Base-by-base conservation (phyloP, 139 green algal genomes). In the Picochlorum costavermella region DNA sequence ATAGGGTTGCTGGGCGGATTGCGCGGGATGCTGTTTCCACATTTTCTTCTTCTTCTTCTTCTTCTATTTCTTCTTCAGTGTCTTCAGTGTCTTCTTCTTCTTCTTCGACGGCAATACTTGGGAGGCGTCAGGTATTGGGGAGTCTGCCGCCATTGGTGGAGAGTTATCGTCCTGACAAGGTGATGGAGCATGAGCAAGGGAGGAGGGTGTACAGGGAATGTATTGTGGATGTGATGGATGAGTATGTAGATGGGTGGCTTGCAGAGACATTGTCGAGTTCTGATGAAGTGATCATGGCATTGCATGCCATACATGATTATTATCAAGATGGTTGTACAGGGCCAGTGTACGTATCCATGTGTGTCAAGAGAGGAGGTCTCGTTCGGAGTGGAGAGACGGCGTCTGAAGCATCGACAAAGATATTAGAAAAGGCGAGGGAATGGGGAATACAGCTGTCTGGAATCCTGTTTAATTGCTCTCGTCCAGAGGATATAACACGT, bases 91-190 rank as follows among this genome's bases (percentile, higher is more conserved):
- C 20, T 23, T 23, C 20, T 23, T 23, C 20, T 23, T 23, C 20
- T 23, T 23, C 20, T 23, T 23, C 20, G 20, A 23, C 20, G 20
- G 20, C 20, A 23, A 23, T 23, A 23, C 20, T 23, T 23, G 20
- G 20, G 20, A 23, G 20, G 20, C 20, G 20, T 23, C 20, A 28
- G n/a, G 17, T 53, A 14, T 28, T 53, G 46, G 46, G 46, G 46
- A 53, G 46, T 53, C 20, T 53, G 46, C 46, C 46, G 16, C 46
- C 46, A 5, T 53, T 53, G 46, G 46, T 53, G 46, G 46, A 53
- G 46, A 53, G 46, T 53, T 53, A 53, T 53, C 16, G 46, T 20
- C 46, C 46, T 53, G 46, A 53, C 20, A 53, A 53, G n/a, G 46
- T 53, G 16, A 53, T 53, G 46, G 46, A 14, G 46, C 16, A 23